Evolutionary conservation across 495 filamentous ascomycete genomes (phyloP), one percentile per base, ranked within the genome.

Genomic region (Penicillium pulvis): DNA sequence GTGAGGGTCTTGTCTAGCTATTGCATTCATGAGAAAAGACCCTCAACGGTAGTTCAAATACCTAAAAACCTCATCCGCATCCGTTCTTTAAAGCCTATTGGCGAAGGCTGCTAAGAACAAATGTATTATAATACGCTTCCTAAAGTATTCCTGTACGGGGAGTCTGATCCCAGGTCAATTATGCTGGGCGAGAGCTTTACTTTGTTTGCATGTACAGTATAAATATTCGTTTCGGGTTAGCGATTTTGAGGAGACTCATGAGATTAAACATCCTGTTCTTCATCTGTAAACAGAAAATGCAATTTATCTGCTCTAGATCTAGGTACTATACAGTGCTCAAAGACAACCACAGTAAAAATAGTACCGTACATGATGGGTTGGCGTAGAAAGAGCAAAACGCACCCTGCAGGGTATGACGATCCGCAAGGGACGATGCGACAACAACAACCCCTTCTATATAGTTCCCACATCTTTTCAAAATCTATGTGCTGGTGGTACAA

Each of bases 401-500:
- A 36, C 33, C 33, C 11, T n/a, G 24, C 11, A 36, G 20, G 20
- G 20, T 42, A 53, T 24, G 26, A 55, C 12, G 14, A 52, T 9
- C 31, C 17, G 30, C 20, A 6, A 54, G 28, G 30, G 23, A 39
- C 49, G 8, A 46, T 36, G 33, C 51, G 31, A 28, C 24, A 49
- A 36, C 51, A 16, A 23, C 19, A 24, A 28, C 10, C 30, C 50
- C 33, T 43, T 43, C 50, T 50, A 53, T 57, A 53, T 54, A 35
- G 17, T 24, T 47, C 60, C 63, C 48, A 35, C 56, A 55, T 57
- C 58, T 58, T 60, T 59, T 62, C 62, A 61, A 36, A 62, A 63
- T 76, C 67, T 74, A 74, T 73, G 58, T 60, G 49, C 59, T 74
- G 66, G 71, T 76, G 68, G 60, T 73, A 74, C 68, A 75, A 72